Conservation (phyloP, 1,284 basidiomycete genomes). For the Amylostereum areolatum region DNA sequence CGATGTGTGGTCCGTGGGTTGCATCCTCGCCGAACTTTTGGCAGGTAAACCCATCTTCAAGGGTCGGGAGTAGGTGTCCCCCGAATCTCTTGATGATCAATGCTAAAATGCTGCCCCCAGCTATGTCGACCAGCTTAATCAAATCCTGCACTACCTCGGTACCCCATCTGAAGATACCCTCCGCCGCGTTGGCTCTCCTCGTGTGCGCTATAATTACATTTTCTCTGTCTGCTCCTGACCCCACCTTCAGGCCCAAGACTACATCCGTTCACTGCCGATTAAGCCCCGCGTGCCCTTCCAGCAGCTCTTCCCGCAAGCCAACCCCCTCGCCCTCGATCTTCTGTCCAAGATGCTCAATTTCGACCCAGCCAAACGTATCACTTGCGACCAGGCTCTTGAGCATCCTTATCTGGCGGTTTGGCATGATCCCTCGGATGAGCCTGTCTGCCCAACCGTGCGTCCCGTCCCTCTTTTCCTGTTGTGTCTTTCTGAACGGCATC, state of each 20-base stretch:
- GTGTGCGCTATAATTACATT: conserved; percentile 40
- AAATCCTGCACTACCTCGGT: conserved; percentile 95
- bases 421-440: conserved; percentile 94
- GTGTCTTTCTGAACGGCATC: not conserved
- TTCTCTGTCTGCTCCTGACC: not conserved
- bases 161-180: conserved; percentile 97
- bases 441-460: conserved; percentile 43
- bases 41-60: conserved; percentile 99
- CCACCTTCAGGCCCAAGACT: conserved; percentile 83
- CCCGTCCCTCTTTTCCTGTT: not conserved
- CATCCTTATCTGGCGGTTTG: conserved; percentile 94
- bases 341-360: conserved; percentile 91
- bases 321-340: conserved; percentile 90
- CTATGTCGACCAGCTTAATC: conserved; percentile 98
- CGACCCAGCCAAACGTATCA: conserved; percentile 93
- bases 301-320: conserved; percentile 89
- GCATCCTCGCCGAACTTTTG: conserved; percentile 94
- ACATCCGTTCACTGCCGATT: conserved; percentile 96
- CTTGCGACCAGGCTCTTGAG: conserved; percentile 90
- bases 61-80: conserved; percentile 75
- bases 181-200: conserved; percentile 87
- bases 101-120: conserved; percentile 28
- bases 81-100: not conserved
- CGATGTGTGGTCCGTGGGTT: conserved; percentile 98
- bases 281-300: conserved; percentile 91